These are phyloP conservation scores for Suhomyces yuchorum DNA, from an alignment of 1,139 yeast genomes.

Conservation along the genomic window DNA sequence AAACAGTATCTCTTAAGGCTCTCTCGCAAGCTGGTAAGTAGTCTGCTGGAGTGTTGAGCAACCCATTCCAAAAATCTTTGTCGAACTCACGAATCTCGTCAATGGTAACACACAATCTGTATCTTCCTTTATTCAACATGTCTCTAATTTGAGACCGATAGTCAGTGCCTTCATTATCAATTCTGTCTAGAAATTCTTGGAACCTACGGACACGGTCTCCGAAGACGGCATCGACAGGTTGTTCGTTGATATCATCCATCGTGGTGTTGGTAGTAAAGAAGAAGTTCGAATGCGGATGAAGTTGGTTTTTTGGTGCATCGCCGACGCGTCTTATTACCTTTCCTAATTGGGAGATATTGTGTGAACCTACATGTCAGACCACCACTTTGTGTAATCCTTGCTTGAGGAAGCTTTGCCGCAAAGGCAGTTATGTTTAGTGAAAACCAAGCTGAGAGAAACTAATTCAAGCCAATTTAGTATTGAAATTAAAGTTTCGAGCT, in stretches of 20 bases:
- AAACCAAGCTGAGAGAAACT: too few species aligned
- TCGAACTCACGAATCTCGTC: constrained; percentile 91
- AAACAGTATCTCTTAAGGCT: constrained; percentile 80
- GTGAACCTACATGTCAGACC: not conserved
- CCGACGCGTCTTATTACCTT: constrained; percentile 37
- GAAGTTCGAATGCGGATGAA: constrained; percentile 4
- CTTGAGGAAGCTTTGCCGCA: not conserved
- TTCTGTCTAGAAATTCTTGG: constrained; percentile 78
- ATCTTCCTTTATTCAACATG: constrained; percentile 66
- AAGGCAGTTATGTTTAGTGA: not conserved
- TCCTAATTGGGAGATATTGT: constrained; percentile 28
- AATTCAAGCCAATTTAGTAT: too few species aligned
- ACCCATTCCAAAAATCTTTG: constrained; percentile 74
- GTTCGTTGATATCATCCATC: constrained; percentile 32
- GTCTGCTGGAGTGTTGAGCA: constrained; percentile 77
- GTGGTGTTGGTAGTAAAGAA: constrained; percentile 5
- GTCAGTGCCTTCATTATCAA: constrained; percentile 51
- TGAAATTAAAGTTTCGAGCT: too few species aligned
- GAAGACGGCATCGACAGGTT: constrained; percentile 52
- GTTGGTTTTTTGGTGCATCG: constrained; percentile 7
- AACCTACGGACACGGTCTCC: constrained; percentile 86
- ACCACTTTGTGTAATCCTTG: not conserved
- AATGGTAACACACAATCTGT: constrained; percentile 71
- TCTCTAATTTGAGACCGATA: constrained; percentile 71
- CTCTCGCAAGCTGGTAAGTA: constrained; percentile 87